Base-by-base conservation (phyloP, 768 basidiomycete genomes). In the Lentinula aciculospora region DNA sequence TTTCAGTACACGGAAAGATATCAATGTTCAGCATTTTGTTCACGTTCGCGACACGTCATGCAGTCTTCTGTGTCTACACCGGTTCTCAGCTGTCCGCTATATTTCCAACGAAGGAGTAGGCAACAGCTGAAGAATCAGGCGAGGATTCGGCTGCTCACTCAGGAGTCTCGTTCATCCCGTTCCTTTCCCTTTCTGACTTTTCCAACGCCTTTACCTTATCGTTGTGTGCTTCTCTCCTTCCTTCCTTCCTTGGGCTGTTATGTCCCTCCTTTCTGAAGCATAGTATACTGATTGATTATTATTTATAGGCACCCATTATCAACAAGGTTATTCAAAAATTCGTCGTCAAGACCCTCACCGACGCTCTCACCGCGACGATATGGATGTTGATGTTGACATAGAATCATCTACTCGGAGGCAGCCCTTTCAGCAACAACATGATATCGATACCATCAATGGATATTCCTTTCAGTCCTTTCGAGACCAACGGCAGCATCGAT, bases 391-490 rank as follows among this genome's bases (percentile, higher is more conserved):
- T 57, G 53, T 42, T 48, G 58, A 51, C 58, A 42, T 44, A 37
- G 51, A 53, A 4, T 15, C 23, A 7, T 4, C 58, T 50, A 46
- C 28, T n/a, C 25, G 17, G 58, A 34, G 60, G 47, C 63, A 58
- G 17, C 53, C 58, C 40, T 58, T 58, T 46, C 58, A 51, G 28
- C 49, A 19, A 13, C 28, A 28, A 29, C 17, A 34, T 8, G 25
- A 37, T 3, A 23, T 47, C 36, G 51, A 53, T 21, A 23, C 12
- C 21, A 6, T 21, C n/a, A 23, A 39, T 44, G 28, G 40, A 17
- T 34, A 55, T 48, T 63, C 60, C 60, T 63, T 63, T 63, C 62
- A 60, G 46, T 60, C 61, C 62, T 57, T 61, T 59, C 57, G 60
- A 58, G 45, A 51, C 51, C 23, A 39, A 28, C 34, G 13, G 36